Percentiles rank a stretch among this genome's conserved stretches.
phyloP scores from a whole-genome alignment of 2,329 filamentous ascomycete genomes.

The Fusarium denticulatum region DNA sequence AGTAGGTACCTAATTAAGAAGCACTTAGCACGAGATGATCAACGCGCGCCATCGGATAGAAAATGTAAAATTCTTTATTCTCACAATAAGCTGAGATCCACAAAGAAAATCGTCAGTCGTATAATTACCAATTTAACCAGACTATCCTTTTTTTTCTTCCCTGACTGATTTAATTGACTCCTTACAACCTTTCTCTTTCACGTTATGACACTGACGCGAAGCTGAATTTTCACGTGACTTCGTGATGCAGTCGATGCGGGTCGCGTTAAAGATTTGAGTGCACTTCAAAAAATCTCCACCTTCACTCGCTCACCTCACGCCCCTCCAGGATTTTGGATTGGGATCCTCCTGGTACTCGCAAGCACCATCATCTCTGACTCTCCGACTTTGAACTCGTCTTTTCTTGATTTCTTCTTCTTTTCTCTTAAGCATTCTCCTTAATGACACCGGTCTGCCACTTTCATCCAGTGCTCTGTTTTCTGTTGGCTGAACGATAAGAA shows the following conservation, averaged over 20 bases:
- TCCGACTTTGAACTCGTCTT: neutral
- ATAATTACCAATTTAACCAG: neutral
- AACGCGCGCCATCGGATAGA: neutral
- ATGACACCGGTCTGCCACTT: conserved; percentile 8
- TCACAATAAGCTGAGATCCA: neutral
- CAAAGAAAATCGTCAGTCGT: neutral
- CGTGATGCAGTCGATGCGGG: conserved; percentile 34
- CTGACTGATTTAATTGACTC: neutral
- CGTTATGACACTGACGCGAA: conserved; percentile 1
- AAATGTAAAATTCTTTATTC: conserved; percentile 18
- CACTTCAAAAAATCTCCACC: conserved; percentile 24
- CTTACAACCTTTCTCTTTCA: neutral
- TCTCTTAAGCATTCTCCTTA: neutral
- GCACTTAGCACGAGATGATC: conserved; percentile 20
- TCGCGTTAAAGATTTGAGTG: conserved; percentile 27
- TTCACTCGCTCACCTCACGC: conserved; percentile 9
- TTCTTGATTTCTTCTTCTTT: neutral
- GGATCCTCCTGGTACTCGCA: conserved; percentile 4
- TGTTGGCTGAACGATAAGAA: conserved; percentile 22
- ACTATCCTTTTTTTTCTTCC: neutral
- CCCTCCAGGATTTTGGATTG: conserved; percentile 20
- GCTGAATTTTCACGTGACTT: conserved; percentile 36
- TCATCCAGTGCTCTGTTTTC: conserved; percentile 18
- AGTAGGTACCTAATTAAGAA: neutral
- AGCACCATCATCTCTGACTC: neutral